Conservation (phyloP, 2,329 filamentous ascomycete genomes). For the Aspergillus ustus region DNA sequence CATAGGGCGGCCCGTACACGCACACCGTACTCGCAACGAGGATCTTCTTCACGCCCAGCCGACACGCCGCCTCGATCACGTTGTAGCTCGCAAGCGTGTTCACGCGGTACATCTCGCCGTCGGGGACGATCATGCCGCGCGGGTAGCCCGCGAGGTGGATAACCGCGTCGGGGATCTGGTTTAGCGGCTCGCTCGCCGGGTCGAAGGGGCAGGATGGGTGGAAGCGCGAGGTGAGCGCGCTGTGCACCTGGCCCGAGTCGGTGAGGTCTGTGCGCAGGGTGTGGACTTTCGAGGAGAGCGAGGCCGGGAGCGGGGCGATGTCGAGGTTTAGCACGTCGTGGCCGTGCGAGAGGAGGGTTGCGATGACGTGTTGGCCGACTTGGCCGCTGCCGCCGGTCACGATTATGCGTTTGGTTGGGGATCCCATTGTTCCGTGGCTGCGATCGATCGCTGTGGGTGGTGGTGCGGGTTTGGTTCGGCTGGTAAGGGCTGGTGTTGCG, state of each 20-base stretch:
- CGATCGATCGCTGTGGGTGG: no score
- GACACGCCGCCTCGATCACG: conserved; percentile 66
- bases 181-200: conserved; percentile 34
- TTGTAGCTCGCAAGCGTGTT: conserved; percentile 65
- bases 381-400: conserved; percentile 62
- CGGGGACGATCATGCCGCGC: conserved; percentile 64
- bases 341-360: conserved; percentile 55
- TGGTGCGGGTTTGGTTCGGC: no score
- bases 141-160: conserved; percentile 67
- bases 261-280: conserved; percentile 62
- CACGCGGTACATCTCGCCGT: conserved; percentile 62
- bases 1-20: conserved; percentile 66
- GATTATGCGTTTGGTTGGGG: conserved; percentile 48
- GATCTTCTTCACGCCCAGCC: conserved; percentile 65
- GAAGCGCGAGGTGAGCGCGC: conserved; percentile 62
- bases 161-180: conserved; percentile 60
- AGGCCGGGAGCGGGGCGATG: conserved; percentile 46
- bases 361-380: conserved; percentile 60
- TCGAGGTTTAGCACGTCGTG: conserved; percentile 63
- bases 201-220: conserved; percentile 49
- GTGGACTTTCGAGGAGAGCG: conserved; percentile 51
- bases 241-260: conserved; percentile 60
- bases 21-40: conserved; percentile 64
- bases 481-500: background rate
- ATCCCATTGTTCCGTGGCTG: no score